Base-by-base conservation (phyloP, 176 grass and related monocot genomes). In the Pontederia paniculata region DNA sequence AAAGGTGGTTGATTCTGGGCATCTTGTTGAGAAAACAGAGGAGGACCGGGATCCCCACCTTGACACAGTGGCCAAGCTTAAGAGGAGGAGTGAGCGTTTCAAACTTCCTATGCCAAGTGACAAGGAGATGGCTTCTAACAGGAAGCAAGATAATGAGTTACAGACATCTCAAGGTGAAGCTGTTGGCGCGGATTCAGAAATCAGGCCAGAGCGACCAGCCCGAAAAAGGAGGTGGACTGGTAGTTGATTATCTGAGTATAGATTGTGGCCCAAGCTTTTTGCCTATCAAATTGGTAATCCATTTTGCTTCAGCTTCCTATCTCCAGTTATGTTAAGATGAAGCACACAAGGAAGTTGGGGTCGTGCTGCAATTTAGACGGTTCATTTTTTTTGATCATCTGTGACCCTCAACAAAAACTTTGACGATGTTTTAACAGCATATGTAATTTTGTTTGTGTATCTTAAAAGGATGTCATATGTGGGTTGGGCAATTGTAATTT, bases 171-270 rank as follows among this genome's bases (percentile, higher is more conserved):
- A 84, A 53, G 84, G 73, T 66, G 86, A 81, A 75, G 58, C 54
- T 58, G 31, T 48, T 71, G 41, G 55, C 75, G 53, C 48, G 64
- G 80, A 98, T 63, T 51, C 75, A 78, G 94, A 88, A 63, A 80
- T 93, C 48, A 98, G 84, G 58, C 77, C 60, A 48, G 94, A 98
- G 77, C 81, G 94, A 16, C 94, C 87, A 43, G 82, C 94, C 58
- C 80, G 94, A 58, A 98, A 98, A 78, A 84, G 94, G 58, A 81
- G 87, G 58, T 98, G 94, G 94, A 88, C 83, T 73, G 94, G 94
- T 59, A 96, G 76, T 62, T 95, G 72, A 83, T 66, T 66, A 46
- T 1, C 28, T 37, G 7, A 37, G 28, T 6, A 37, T 2, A 37
- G 28, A 37, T 6, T 37, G 3, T 37, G 28, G 28, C 3, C 7